Base-by-base conservation (phyloP, 805 yeast genomes). In the Yamadazyma kitorensis region DNA sequence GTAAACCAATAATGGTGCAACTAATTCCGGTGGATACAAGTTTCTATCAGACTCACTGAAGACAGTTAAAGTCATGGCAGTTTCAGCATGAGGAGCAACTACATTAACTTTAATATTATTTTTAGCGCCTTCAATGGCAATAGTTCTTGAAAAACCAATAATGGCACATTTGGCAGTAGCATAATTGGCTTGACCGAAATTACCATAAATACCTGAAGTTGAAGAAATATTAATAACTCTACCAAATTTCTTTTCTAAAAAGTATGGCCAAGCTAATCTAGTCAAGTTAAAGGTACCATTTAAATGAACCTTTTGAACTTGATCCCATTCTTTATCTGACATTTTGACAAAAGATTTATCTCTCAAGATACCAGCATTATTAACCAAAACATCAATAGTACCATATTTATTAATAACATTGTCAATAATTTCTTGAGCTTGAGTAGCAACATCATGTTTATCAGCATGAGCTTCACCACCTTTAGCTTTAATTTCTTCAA, bases 41-140 rank as follows among this genome's bases (percentile, higher is more conserved):
- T 86, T 86, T 48, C 82, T 75, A 61, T 91, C 95, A 41, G 78
- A 79, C 30, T 80, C 82, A 30, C 78, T 75, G 65, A 91, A 85
- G 30, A 91, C 80, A 5, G 95, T 84, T 52, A 78, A 76, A 18
- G 98, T 91, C 98, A 91, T 91, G 38, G 94, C 89, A 27, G 98
- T 91, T 54, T 91, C 97, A 18, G 98, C 98, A 58, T 91, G 96
- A 34, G 98, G 98, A 17, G 98, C 98, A 57, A 88, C 80, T 23
- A 79, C 76, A 55, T 89, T 86, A 37, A 80, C 89, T 51, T 72
- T 70, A 48, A 91, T 87, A 54, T 82, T 78, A 52, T 69, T 57
- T 59, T 77, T 86, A 40, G 79, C 79, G 52, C 98, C 98, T 68
- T 91, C 98, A 45, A 86, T 72, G 18, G 98, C 96, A 44, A 87